Percentiles rank a stretch among this genome's conserved stretches.
phyloP scores from a whole-genome alignment of 345 rosid species.

The Clarkia xantiana region DNA sequence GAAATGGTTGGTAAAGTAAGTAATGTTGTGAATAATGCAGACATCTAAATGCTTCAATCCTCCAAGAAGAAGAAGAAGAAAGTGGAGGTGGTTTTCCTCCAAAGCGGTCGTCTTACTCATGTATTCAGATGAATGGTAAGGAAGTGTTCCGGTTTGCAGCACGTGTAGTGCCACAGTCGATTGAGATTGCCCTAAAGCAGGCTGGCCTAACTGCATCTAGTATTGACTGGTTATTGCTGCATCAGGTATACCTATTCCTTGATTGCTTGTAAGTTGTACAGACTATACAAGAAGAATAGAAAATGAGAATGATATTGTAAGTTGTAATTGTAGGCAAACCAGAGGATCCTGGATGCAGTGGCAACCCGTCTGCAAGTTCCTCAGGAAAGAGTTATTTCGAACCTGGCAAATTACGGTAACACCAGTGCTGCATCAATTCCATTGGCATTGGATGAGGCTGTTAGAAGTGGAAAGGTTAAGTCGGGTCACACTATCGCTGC shows the following conservation, averaged over 20 bases:
- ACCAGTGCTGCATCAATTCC: conserved; percentile 93
- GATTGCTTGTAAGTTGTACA: too few species aligned
- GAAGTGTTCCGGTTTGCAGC: conserved; percentile 92
- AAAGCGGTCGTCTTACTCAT: conserved; percentile 35
- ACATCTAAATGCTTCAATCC: conserved; percentile 46
- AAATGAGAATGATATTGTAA: too few species aligned
- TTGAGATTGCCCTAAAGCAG: conserved; percentile 58
- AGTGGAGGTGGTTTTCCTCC: conserved; percentile 48
- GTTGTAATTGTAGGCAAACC: conserved; percentile 65
- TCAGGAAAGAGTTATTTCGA: conserved; percentile 65
- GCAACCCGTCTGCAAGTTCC: conserved; percentile 72
- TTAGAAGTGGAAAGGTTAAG: conserved; percentile 74
- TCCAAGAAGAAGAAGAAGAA: too few species aligned
- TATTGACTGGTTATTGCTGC: conserved; percentile 90
- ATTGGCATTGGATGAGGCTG: conserved; percentile 85
- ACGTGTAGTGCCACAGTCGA: conserved; percentile 67
- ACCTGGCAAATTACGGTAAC: conserved; percentile 80
- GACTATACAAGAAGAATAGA: too few species aligned
- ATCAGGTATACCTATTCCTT: conserved; percentile 35
- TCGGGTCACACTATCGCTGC: conserved; percentile 59
- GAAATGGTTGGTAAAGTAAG: conserved; percentile 4
- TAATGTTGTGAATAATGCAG: conserved; percentile 29
- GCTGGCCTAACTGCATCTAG: conserved; percentile 60
- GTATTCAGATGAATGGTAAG: conserved; percentile 78
- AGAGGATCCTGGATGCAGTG: conserved; percentile 87